Evolutionary conservation across 140 eudicot genomes (phyloP).

Genomic region (Ambrosia hybrid): DNA sequence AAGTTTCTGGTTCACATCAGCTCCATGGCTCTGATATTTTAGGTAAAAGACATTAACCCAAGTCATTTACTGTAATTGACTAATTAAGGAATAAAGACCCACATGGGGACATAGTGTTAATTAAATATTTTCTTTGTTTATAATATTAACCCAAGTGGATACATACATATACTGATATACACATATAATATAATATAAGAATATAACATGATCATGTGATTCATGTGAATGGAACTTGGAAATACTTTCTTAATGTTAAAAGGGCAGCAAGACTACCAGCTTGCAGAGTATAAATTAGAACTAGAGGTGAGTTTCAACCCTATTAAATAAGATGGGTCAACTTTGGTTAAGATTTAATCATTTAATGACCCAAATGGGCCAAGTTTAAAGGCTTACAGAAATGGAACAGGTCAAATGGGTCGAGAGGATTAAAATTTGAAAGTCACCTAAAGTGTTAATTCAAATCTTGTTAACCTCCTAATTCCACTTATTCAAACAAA

Average conservation of each 20-base stretch:
- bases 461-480: not conserved
- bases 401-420: not conserved
- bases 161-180: no score
- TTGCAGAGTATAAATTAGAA: not conserved
- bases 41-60: not conserved
- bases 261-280: no score
- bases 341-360: not conserved
- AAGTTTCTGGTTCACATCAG: constrained; percentile 77
- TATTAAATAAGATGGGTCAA: not conserved
- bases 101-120: no score
- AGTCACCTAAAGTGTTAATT: not conserved
- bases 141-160: no score
- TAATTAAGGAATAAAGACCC: no score
- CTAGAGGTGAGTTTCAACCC: not conserved
- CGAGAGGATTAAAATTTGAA: not conserved
- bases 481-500: not conserved
- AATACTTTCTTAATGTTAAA: no score
- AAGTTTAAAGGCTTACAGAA: constrained; percentile 6
- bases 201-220: no score
- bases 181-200: no score
- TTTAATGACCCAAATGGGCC: not conserved
- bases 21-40: constrained; percentile 66
- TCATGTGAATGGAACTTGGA: no score
- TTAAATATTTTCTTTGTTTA: no score
- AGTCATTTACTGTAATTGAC: no score